Evolutionary conservation across 495 filamentous ascomycete species (phyloP).

Genomic region (Neurospora sp.): DNA sequence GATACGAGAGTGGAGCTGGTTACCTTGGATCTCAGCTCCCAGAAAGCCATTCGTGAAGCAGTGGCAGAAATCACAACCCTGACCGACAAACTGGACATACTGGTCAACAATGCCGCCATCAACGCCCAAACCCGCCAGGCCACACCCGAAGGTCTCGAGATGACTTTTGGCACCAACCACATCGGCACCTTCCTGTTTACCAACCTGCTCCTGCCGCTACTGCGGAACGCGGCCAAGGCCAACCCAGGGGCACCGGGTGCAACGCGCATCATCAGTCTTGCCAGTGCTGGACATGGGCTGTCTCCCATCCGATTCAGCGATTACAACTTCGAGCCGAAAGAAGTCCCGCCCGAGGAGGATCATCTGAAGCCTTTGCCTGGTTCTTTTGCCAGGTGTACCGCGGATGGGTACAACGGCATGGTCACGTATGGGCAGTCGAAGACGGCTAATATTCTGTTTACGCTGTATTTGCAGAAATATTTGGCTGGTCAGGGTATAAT

Average conservation of each 20-base stretch:
- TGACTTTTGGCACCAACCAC: constrained; percentile 50
- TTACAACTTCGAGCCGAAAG: constrained; percentile 40
- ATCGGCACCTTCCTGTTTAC: constrained; percentile 50
- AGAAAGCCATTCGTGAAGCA: constrained; percentile 32
- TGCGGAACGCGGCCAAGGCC: constrained; percentile 26
- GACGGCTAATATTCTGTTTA: constrained; percentile 52
- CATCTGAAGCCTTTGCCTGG: constrained; percentile 18
- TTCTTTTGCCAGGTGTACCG: constrained; percentile 21
- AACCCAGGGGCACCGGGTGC: constrained; percentile 16
- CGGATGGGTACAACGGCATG: constrained; percentile 44
- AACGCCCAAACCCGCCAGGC: constrained; percentile 22
- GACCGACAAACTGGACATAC: constrained; percentile 39
- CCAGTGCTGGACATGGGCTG: constrained; percentile 41
- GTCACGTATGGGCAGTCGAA: constrained; percentile 49
- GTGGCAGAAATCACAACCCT: constrained; percentile 28
- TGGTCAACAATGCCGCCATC: constrained; percentile 48
- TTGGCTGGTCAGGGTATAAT: constrained; percentile 22
- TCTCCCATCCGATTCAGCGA: constrained; percentile 46
- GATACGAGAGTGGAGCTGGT: constrained; percentile 27
- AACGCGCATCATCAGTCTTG: constrained; percentile 34
- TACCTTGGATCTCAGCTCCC: constrained; percentile 37
- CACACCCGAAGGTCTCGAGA: constrained; percentile 40
- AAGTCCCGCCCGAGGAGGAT: constrained; percentile 29
- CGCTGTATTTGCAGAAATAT: constrained; percentile 34
- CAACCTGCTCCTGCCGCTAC: constrained; percentile 41